Percentiles rank a stretch among this genome's conserved stretches.
Conservation (phyloP, 495 filamentous ascomycete species). For the Lophiostoma macrostomum region DNA sequence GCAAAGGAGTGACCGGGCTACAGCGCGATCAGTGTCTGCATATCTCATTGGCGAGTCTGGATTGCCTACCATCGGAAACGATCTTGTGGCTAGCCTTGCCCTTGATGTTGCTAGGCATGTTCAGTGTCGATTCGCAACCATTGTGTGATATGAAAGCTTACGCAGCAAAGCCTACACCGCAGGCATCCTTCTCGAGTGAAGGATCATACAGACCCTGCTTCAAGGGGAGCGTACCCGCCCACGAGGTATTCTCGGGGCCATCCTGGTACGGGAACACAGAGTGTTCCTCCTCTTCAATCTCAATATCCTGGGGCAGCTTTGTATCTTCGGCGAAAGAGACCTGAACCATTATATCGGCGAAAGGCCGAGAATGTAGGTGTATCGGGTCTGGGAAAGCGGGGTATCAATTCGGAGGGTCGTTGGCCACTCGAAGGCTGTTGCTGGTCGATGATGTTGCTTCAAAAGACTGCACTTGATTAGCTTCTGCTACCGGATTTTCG, state of each 20-base stretch:
- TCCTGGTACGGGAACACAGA: constrained; percentile 81
- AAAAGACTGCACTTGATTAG: no score
- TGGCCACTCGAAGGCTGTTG: constrained; percentile 2
- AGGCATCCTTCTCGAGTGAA: constrained; percentile 96
- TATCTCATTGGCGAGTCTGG: neutral
- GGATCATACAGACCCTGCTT: constrained; percentile 99
- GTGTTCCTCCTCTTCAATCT: constrained; percentile 54
- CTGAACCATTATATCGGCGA: constrained; percentile 62
- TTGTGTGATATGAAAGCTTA: constrained; percentile 46
- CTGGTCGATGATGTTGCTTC: constrained; percentile 10
- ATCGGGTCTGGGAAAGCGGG: neutral
- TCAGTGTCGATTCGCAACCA: constrained; percentile 4
- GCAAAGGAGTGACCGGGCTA: constrained; percentile 90
- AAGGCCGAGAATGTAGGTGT: constrained; percentile 35
- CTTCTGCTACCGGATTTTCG: no score
- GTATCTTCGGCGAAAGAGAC: constrained; percentile 58
- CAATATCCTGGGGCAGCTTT: constrained; percentile 53
- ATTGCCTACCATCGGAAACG: constrained; percentile 86
- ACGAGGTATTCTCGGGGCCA: constrained; percentile 81
- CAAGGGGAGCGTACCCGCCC: constrained; percentile 91
- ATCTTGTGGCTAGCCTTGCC: constrained; percentile 98
- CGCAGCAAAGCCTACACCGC: constrained; percentile 99
- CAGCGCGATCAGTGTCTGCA: constrained; percentile 12
- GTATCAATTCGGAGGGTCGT: neutral
- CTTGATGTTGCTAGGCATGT: constrained; percentile 78